Base-by-base conservation (phyloP, 2,329 filamentous ascomycete genomes). In the Didymella pinodella region DNA sequence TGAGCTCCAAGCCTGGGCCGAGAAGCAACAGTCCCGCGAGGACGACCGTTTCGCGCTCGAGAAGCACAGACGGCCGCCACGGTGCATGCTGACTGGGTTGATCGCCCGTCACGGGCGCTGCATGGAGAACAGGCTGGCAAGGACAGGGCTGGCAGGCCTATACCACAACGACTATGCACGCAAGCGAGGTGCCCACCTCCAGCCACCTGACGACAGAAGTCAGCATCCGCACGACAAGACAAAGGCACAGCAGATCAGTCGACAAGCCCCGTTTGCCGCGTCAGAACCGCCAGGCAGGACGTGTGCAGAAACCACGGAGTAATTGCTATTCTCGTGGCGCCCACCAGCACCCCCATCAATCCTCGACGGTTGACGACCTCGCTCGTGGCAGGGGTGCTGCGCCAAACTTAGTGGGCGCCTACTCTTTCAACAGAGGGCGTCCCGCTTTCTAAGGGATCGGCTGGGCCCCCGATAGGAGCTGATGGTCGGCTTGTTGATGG, bases 341-440 rank as follows among this genome's bases (percentile, higher is more conserved):
- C 48, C 47, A 43, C 62, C 54, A 59, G 51, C 56, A 47, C 53
- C 48, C 48, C 44, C 43, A 41, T n/a, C 47, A 48, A 48, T 41
- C 53, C 31, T 57, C 51, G 48, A 52, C 52, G 48, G 28, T 56
- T 45, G 49, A 28, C 52, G 41, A 48, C 48, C 54, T 57, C 31
- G 45, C 48, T 44, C 7, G 11, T 26, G 32, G 63, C 66, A 67
- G 60, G 65, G 66, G 62, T 66, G 18, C 47, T 60, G 55, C 59
- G 65, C 71, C 67, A 69, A 64, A 62, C 57, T 69, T 74, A 74
- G 72, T 69, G 72, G 73, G 70, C 72, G 73, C 72, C 72, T 75
- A 74, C 68, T 68, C 66, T 71, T 69, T 65, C 65, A 64, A 62
- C 63, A 55, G 62, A 57, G 29, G 25, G 44, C 32, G 46, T 59